Conservation (phyloP, 768 basidiomycete species). For the Xanthoconium purpureum region DNA sequence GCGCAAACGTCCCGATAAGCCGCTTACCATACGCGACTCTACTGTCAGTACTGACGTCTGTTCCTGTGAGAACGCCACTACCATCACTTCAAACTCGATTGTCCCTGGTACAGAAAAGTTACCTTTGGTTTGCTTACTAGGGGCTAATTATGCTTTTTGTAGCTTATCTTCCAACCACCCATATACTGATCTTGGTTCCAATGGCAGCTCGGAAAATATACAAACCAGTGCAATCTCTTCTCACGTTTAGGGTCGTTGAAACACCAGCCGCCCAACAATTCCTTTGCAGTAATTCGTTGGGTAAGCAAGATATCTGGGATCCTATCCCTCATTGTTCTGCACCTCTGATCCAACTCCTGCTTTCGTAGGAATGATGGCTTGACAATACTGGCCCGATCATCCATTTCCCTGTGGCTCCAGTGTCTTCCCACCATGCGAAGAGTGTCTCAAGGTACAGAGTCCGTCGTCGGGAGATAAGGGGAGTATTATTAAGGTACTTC, state of each 20-base stretch:
- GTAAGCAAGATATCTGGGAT: background rate
- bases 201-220: no score
- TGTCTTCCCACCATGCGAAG: background rate
- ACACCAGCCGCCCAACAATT: background rate
- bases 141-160: background rate
- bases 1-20: no score
- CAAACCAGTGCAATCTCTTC: background rate
- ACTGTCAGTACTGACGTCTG: no score
- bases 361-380: background rate
- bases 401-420: background rate
- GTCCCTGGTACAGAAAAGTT: no score
- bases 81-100: no score
- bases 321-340: background rate
- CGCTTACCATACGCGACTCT: no score
- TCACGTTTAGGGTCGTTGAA: background rate
- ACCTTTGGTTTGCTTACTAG: no score
- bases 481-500: background rate
- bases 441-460: background rate
- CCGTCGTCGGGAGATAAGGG: slow-evolving; percentile 13
- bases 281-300: background rate
- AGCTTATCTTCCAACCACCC: background rate
- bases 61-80: no score
- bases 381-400: no score
- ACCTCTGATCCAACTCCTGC: background rate
- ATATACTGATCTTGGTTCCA: no score